Percentiles rank a stretch among this genome's conserved stretches.
These are phyloP conservation scores for Piper betle DNA, from an alignment of 164 flowering plant species.

Conservation along the genomic window DNA sequence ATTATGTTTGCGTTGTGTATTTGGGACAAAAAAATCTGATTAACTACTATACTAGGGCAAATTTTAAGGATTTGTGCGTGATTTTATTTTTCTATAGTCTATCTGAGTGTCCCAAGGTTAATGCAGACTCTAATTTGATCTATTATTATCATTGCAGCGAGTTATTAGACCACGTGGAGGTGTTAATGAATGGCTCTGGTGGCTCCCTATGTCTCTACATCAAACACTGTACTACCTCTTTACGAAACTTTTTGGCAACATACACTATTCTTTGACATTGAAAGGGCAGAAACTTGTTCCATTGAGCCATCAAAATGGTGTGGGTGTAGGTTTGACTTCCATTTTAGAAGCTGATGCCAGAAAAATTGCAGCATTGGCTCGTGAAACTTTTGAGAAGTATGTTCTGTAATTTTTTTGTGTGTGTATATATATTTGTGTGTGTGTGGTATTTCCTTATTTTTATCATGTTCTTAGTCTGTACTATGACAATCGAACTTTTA, in stretches of 20 bases:
- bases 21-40: too few relatives aligned
- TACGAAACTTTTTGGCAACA: slow-evolving; percentile 37
- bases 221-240: slow-evolving; percentile 38
- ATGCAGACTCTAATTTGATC: background rate
- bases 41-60: background rate
- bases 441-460: background rate
- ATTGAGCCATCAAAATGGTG: slow-evolving; percentile 34
- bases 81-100: background rate
- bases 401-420: background rate
- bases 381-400: slow-evolving; percentile 76
- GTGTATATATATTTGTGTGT: background rate
- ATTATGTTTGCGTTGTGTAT: too few relatives aligned
- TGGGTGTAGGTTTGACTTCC: slow-evolving; percentile 29
- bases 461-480: background rate
- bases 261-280: slow-evolving; percentile 13
- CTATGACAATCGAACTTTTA: background rate
- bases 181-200: slow-evolving; percentile 72
- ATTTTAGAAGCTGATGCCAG: slow-evolving; percentile 70
- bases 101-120: background rate
- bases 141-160: slow-evolving; percentile 32
- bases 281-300: slow-evolving; percentile 23
- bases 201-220: slow-evolving; percentile 84
- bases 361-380: slow-evolving; percentile 61
- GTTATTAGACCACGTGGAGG: slow-evolving; percentile 86
- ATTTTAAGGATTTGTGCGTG: background rate